Evolutionary conservation across 2,329 filamentous ascomycete genomes (phyloP).

Genomic region (Xylaria sp.): DNA sequence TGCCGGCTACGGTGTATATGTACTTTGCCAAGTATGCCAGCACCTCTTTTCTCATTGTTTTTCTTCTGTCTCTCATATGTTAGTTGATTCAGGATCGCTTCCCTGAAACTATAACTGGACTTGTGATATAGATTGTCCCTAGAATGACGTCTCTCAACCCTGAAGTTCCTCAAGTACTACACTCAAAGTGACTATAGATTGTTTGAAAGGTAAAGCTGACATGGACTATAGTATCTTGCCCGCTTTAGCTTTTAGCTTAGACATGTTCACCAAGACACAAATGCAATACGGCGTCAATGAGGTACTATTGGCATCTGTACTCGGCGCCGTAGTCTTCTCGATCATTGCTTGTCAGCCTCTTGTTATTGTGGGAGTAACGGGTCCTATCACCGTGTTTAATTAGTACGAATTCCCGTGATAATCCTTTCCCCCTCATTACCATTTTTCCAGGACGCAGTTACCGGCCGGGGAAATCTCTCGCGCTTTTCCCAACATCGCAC

Average conservation of each 20-base stretch:
- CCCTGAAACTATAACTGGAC: neutral
- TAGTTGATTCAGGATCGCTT: neutral
- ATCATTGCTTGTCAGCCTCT: constrained; percentile 84
- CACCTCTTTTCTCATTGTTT: constrained; percentile 36
- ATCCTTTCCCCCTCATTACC: neutral
- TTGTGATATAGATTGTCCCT: neutral
- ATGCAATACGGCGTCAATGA: constrained; percentile 92
- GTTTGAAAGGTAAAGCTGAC: constrained; percentile 10
- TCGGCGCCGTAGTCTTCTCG: constrained; percentile 84
- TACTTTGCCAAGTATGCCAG: constrained; percentile 86
- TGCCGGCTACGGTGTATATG: constrained; percentile 91
- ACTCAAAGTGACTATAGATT: neutral
- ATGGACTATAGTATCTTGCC: constrained; percentile 74
- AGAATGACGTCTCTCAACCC: neutral
- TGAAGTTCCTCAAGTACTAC: neutral
- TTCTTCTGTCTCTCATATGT: neutral
- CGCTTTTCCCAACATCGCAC: neutral
- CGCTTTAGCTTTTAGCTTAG: constrained; percentile 86
- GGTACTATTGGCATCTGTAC: constrained; percentile 84
- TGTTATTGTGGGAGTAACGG: constrained; percentile 90
- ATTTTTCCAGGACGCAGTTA: neutral
- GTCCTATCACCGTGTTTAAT: constrained; percentile 92
- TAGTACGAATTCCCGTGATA: constrained; percentile 61
- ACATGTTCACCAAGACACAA: constrained; percentile 91
- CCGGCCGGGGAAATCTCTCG: neutral